Evolutionary conservation across 75 land plant species (phyloP).

Genomic region (Cupressus sempervirens): DNA sequence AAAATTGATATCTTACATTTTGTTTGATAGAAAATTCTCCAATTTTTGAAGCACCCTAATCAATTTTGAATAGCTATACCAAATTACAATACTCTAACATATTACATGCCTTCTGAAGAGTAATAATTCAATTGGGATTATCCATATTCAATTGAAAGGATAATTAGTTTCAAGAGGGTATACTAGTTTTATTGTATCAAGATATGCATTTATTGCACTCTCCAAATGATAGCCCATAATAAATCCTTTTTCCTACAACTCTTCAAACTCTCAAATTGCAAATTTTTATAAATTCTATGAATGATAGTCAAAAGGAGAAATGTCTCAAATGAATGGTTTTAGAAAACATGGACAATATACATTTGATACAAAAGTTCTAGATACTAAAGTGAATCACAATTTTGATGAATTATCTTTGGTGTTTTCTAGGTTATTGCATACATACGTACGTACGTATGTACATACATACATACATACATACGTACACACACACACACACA

Average conservation of each 20-base stretch:
- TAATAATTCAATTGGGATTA: neutral
- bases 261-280: too few relatives aligned
- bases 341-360: too few relatives aligned
- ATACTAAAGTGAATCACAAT: too few relatives aligned
- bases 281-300: too few relatives aligned
- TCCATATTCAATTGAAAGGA: neutral
- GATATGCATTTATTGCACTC: neutral
- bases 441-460: too few relatives aligned
- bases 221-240: neutral
- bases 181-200: neutral
- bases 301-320: too few relatives aligned
- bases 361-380: too few relatives aligned
- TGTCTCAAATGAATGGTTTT: too few relatives aligned
- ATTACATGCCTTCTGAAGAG: neutral
- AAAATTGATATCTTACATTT: neutral
- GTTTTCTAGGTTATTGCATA: too few relatives aligned
- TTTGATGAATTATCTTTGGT: too few relatives aligned
- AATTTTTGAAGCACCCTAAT: neutral
- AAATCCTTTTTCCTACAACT: neutral
- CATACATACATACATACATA: too few relatives aligned
- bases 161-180: neutral
- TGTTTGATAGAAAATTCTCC: neutral
- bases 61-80: neutral
- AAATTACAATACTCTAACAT: neutral
- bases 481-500: too few relatives aligned